phyloP scores from a whole-genome alignment of 2,329 filamentous ascomycete species.

The Penicillium sumatraense region DNA sequence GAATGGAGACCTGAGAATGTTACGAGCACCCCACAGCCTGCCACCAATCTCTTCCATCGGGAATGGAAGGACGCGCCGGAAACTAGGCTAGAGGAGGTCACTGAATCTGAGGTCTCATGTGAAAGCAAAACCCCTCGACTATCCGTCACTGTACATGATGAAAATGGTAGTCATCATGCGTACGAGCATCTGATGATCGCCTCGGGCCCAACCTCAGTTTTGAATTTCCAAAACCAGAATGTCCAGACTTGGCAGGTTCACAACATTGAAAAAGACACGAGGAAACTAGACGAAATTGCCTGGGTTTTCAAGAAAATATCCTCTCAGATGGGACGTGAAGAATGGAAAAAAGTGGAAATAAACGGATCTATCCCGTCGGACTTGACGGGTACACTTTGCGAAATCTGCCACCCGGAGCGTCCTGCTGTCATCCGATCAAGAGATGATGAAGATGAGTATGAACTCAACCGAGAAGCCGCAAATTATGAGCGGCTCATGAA shows the following conservation, averaged over 20 bases:
- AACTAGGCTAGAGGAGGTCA: background rate
- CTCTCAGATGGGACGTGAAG: background rate
- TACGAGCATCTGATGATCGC: background rate
- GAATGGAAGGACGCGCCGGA: background rate
- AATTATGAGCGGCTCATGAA: background rate
- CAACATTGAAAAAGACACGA: background rate
- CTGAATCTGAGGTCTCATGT: background rate
- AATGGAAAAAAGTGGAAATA: background rate
- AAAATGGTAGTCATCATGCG: background rate
- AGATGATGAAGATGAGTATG: too few relatives aligned
- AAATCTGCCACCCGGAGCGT: background rate
- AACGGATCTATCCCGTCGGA: background rate
- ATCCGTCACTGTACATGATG: background rate
- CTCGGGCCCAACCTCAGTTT: background rate
- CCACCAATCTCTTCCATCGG: background rate
- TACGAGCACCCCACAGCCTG: background rate
- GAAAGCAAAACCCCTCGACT: background rate
- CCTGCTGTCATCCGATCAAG: too few relatives aligned
- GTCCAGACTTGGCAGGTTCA: background rate
- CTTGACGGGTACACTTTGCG: background rate
- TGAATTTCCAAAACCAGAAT: background rate
- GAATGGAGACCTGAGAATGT: slow-evolving; percentile 40
- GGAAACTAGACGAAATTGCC: background rate
- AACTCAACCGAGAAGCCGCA: background rate
- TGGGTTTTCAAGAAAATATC: background rate